A percentile compares a stretch with the other conserved stretches of the same genome.
Evolutionary conservation across 1,284 basidiomycete species (phyloP).

Genomic region (Bothia castanella): DNA sequence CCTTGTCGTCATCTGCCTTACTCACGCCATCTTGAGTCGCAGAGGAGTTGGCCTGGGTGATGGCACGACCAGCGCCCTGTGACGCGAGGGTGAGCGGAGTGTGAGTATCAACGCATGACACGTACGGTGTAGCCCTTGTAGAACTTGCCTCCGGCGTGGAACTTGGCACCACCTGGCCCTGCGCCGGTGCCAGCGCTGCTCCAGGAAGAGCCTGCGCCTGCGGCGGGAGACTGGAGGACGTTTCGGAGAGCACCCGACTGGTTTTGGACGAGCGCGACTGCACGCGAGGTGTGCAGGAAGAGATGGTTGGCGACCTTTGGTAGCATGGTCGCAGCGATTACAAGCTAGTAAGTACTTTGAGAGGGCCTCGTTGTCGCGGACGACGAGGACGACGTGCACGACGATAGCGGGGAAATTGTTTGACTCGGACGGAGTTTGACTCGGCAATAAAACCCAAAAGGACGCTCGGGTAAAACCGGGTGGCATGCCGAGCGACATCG

Average conservation of each 20-base stretch:
- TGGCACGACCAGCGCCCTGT: constrained; percentile 61
- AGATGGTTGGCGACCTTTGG: constrained; percentile 76
- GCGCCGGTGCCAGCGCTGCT: constrained; percentile 53
- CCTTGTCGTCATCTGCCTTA: constrained; percentile 53
- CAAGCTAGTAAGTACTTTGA: neutral
- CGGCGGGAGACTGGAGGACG: constrained; percentile 55
- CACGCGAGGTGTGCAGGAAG: constrained; percentile 68
- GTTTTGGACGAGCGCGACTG: constrained; percentile 68
- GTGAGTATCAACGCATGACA: constrained; percentile 1
- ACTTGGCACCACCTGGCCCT: constrained; percentile 64
- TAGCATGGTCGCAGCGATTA: constrained; percentile 48
- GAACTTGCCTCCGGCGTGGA: constrained; percentile 63
- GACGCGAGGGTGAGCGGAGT: constrained; percentile 8
- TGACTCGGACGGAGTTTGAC: neutral
- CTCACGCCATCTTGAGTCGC: constrained; percentile 46
- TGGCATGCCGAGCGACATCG: constrained; percentile 12
- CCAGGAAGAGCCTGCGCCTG: constrained; percentile 54
- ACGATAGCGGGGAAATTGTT: neutral
- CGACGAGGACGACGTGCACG: neutral
- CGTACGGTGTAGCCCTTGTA: constrained; percentile 56
- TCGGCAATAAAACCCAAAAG: constrained; percentile 18
- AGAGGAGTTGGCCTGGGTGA: constrained; percentile 65
- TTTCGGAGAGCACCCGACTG: constrained; percentile 65
- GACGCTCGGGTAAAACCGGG: constrained; percentile 22
- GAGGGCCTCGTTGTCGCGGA: constrained; percentile 1